These are phyloP conservation scores for Wickerhamiella sorbophila DNA, from an alignment of 805 yeast genomes.

Conservation along the genomic window DNA sequence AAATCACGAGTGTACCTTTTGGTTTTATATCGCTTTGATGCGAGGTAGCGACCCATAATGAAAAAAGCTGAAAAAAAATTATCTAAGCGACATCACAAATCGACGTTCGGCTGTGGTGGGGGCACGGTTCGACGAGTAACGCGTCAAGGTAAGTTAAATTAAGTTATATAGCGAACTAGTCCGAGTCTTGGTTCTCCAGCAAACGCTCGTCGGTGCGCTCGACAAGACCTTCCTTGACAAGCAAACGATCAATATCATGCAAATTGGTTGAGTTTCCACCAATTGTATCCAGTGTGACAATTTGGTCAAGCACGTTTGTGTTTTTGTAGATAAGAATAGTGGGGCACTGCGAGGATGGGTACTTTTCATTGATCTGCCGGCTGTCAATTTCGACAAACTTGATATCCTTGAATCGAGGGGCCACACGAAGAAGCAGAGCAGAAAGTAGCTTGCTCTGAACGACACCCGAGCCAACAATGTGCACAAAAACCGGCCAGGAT, in stretches of 20 bases:
- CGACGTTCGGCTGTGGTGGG: too few species aligned
- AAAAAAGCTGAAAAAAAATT: slow-evolving; percentile 1
- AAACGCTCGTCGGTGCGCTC: slow-evolving; percentile 54
- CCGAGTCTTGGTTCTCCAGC: slow-evolving; percentile 29
- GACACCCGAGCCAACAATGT: slow-evolving; percentile 46
- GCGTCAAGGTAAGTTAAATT: neutral
- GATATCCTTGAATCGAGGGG: slow-evolving; percentile 60
- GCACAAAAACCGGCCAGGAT: slow-evolving; percentile 55
- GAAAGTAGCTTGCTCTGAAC: slow-evolving; percentile 62
- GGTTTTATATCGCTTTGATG: slow-evolving; percentile 65
- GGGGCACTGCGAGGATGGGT: slow-evolving; percentile 84
- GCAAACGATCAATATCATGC: slow-evolving; percentile 56
- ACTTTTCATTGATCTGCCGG: slow-evolving; percentile 77
- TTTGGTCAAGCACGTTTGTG: slow-evolving; percentile 66
- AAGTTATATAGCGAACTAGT: neutral
- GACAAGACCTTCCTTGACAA: slow-evolving; percentile 56
- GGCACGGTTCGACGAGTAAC: neutral
- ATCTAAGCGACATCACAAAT: neutral
- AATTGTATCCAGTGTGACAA: slow-evolving; percentile 60
- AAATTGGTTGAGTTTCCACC: slow-evolving; percentile 71
- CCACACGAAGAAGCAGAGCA: slow-evolving; percentile 41
- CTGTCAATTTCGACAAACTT: slow-evolving; percentile 91
- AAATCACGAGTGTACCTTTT: slow-evolving; percentile 40
- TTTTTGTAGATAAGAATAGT: slow-evolving; percentile 72
- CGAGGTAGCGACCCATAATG: slow-evolving; percentile 46